Percentiles rank a stretch among this genome's conserved stretches.
Conservation (phyloP, 1,284 basidiomycete genomes). For the Golubevia pallescens region DNA sequence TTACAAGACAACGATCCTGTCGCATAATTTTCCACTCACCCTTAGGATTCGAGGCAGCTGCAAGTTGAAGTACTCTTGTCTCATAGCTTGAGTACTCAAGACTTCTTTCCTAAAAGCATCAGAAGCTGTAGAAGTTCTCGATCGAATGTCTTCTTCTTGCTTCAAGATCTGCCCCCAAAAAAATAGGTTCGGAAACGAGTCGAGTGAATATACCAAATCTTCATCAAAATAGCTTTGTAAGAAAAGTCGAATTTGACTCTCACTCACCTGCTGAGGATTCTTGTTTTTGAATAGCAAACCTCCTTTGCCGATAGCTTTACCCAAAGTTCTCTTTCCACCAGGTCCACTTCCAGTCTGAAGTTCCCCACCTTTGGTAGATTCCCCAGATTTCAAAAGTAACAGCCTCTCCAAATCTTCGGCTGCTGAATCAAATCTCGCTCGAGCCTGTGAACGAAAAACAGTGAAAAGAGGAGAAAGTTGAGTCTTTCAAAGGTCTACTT, state of each 20-base stretch:
- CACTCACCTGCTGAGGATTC: constrained; percentile 82
- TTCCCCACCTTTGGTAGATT: constrained; percentile 65
- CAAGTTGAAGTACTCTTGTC: constrained; percentile 97
- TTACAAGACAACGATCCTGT: too few relatives aligned
- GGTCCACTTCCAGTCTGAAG: constrained; percentile 68
- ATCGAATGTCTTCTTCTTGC: constrained; percentile 91
- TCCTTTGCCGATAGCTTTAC: constrained; percentile 85
- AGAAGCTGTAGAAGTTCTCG: constrained; percentile 80
- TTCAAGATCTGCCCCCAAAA: constrained; percentile 73
- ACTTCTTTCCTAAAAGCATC: constrained; percentile 90
- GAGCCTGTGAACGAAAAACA: constrained; percentile 67
- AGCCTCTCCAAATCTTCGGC: constrained; percentile 94
- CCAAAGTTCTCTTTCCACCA: constrained; percentile 65
- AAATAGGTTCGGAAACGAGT: neutral
- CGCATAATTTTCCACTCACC: constrained; percentile 68
- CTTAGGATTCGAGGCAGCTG: constrained; percentile 91
- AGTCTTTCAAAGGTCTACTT: too few relatives aligned
- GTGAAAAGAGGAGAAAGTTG: neutral
- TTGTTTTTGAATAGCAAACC: constrained; percentile 83
- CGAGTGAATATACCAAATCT: neutral
- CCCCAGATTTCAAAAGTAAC: constrained; percentile 92
- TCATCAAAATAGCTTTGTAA: neutral
- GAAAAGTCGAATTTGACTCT: too few relatives aligned
- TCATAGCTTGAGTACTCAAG: constrained; percentile 83
- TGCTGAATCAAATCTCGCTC: constrained; percentile 81